A percentile compares a stretch with the other conserved stretches of the same genome.
phyloP scores from a whole-genome alignment of 2,329 filamentous ascomycete genomes.

The Ophiostoma fasciatum region DNA sequence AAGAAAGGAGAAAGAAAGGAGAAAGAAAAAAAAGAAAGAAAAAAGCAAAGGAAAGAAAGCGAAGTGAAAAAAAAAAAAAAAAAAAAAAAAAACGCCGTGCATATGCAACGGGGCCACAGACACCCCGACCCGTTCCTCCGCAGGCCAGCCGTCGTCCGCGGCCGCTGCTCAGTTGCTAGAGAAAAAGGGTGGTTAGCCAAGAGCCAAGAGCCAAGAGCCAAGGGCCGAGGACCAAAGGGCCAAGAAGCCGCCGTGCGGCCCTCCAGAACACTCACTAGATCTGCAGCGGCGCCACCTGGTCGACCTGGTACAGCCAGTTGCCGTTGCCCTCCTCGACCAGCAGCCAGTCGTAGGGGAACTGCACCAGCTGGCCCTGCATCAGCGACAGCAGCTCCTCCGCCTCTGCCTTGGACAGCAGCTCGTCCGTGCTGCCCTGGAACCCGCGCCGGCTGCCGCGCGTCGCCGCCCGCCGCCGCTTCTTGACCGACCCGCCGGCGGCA shows the following conservation, averaged over 20 bases:
- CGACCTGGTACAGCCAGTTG: slow-evolving; percentile 94
- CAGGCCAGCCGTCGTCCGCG: too few relatives aligned
- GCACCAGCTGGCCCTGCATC: slow-evolving; percentile 76
- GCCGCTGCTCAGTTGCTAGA: too few relatives aligned
- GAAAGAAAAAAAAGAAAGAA: not conserved
- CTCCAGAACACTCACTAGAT: slow-evolving; percentile 97
- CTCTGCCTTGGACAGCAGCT: slow-evolving; percentile 59
- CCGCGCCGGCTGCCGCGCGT: slow-evolving; percentile 54
- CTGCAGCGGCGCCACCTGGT: slow-evolving; percentile 88
- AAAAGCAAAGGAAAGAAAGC: too few relatives aligned
- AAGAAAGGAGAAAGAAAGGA: not conserved
- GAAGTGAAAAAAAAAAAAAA: not conserved
- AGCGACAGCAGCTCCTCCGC: slow-evolving; percentile 69
- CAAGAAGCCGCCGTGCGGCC: too few relatives aligned
- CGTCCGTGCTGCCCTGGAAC: slow-evolving; percentile 50
- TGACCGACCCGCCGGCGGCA: slow-evolving; percentile 30
- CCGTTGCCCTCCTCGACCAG: slow-evolving; percentile 80
- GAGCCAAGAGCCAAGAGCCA: too few relatives aligned
- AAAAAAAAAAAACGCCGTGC: too few relatives aligned
- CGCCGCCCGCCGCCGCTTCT: slow-evolving; percentile 50
- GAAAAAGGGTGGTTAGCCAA: too few relatives aligned
- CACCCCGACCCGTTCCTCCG: too few relatives aligned
- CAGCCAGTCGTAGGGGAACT: slow-evolving; percentile 95
- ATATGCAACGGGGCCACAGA: too few relatives aligned
- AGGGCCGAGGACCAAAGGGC: too few relatives aligned